A percentile compares a stretch with the other conserved stretches of the same genome.
Evolutionary conservation across 106 monocot species (phyloP).

Genomic region (Dioscorea dumetorum): DNA sequence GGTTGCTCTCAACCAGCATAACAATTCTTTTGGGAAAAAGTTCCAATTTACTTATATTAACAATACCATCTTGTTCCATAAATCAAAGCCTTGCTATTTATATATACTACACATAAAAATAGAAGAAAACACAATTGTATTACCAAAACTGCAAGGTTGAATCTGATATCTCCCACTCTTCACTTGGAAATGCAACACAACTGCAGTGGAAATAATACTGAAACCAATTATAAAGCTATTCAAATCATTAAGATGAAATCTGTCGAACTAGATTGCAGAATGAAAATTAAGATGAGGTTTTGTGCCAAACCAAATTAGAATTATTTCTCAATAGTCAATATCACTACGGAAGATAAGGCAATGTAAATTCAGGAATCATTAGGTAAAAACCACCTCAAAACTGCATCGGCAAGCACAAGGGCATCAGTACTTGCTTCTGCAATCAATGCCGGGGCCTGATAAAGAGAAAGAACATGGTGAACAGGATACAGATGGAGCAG

Average conservation of each 20-base stretch:
- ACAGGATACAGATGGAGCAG: conserved; percentile 3
- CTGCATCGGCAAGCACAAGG: conserved; percentile 67
- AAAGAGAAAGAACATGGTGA: neutral
- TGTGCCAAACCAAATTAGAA: too few relatives aligned
- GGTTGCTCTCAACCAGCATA: too few relatives aligned
- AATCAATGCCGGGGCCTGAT: conserved; percentile 82
- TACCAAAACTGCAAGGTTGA: conserved; percentile 96
- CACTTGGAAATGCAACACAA: conserved; percentile 77
- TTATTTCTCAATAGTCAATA: too few relatives aligned
- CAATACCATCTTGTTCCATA: too few relatives aligned
- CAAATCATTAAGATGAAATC: too few relatives aligned
- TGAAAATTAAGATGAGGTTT: too few relatives aligned
- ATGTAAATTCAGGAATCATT: neutral
- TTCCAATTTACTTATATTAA: too few relatives aligned
- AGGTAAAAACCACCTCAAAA: conserved; percentile 54
- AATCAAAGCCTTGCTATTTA: neutral
- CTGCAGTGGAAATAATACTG: conserved; percentile 27
- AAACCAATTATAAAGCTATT: too few relatives aligned
- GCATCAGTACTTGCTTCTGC: conserved; percentile 83
- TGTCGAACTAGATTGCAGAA: too few relatives aligned
- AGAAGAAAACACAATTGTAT: neutral
- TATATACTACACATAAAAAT: neutral
- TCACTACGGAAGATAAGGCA: neutral
- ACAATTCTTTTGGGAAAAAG: too few relatives aligned
- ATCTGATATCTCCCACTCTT: conserved; percentile 90